Percentiles rank a stretch among this genome's conserved stretches.
Conservation (phyloP, 2,329 filamentous ascomycete genomes). For the Talaromyces sp. region DNA sequence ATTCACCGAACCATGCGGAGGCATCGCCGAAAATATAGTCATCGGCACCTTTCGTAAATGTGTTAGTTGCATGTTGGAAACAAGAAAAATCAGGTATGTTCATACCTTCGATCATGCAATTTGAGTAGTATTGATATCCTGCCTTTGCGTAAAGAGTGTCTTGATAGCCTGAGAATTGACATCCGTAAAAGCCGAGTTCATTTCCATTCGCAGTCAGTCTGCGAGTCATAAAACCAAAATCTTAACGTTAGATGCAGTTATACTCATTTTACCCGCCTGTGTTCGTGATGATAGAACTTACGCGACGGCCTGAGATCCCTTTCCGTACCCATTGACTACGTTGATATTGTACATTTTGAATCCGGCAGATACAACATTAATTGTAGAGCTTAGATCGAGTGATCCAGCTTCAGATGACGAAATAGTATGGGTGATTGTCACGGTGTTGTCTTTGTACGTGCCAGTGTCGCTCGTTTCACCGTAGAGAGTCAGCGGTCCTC, state of each 20-base stretch:
- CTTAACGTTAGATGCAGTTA: not conserved
- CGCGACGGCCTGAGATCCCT: not conserved
- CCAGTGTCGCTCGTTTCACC: not conserved
- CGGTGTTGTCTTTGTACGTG: not conserved
- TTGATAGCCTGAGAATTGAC: not conserved
- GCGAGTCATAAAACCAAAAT: not conserved
- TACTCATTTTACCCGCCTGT: not conserved
- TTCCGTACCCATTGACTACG: not conserved
- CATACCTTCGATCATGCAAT: not conserved
- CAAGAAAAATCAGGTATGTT: not conserved
- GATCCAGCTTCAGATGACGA: not conserved
- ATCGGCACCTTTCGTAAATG: not conserved
- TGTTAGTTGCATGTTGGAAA: not conserved
- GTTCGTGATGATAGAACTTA: not conserved
- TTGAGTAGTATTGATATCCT: not conserved
- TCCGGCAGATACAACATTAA: not conserved
- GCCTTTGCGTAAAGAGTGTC: not conserved
- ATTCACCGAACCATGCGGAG: not conserved
- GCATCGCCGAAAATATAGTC: not conserved
- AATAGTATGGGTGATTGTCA: not conserved
- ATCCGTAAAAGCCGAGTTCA: not conserved
- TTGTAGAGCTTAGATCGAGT: not conserved
- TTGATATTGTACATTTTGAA: not conserved
- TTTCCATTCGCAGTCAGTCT: not conserved
- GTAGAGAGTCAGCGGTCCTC: not conserved